Percentiles rank a stretch among this genome's conserved stretches.
These are phyloP conservation scores for Zarea fungicola DNA, from an alignment of 2,329 filamentous ascomycete genomes.

Conservation along the genomic window DNA sequence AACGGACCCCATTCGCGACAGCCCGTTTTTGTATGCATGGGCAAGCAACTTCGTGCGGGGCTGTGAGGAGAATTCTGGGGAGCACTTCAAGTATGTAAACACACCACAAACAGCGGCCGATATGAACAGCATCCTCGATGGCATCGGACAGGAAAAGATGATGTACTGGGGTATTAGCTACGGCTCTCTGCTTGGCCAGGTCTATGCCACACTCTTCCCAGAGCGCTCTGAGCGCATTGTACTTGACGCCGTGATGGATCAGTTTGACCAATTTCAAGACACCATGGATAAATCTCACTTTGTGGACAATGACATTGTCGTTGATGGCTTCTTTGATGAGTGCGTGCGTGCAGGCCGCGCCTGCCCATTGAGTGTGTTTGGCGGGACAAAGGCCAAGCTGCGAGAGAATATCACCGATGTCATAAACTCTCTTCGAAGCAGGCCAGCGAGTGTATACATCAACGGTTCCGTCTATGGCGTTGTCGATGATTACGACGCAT, in stretches of 20 bases:
- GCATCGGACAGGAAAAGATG: conserved; percentile 27
- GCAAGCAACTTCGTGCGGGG: conserved; percentile 35
- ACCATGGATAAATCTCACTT: background rate
- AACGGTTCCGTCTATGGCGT: conserved; percentile 35
- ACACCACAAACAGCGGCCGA: conserved; percentile 47
- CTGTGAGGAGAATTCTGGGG: conserved; percentile 40
- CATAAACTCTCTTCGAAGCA: conserved; percentile 3
- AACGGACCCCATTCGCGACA: conserved; percentile 27
- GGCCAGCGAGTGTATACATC: conserved; percentile 31
- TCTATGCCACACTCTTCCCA: conserved; percentile 25
- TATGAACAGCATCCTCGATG: conserved; percentile 45
- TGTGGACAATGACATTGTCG: background rate
- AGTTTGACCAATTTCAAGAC: conserved; percentile 1
- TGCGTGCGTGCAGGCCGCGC: background rate
- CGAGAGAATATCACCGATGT: background rate
- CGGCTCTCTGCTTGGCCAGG: conserved; percentile 27
- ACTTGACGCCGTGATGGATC: conserved; percentile 18
- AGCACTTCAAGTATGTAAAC: conserved; percentile 40
- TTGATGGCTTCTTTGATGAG: conserved; percentile 9
- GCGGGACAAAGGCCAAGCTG: background rate
- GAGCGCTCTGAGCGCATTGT: conserved; percentile 16
- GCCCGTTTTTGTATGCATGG: conserved; percentile 36
- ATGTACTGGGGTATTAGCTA: conserved; percentile 39
- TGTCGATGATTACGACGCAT: conserved; percentile 31
- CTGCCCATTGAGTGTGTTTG: conserved; percentile 4